Evolutionary conservation across 805 yeast species (phyloP).

Genomic region (Saturnispora mendoncae): DNA sequence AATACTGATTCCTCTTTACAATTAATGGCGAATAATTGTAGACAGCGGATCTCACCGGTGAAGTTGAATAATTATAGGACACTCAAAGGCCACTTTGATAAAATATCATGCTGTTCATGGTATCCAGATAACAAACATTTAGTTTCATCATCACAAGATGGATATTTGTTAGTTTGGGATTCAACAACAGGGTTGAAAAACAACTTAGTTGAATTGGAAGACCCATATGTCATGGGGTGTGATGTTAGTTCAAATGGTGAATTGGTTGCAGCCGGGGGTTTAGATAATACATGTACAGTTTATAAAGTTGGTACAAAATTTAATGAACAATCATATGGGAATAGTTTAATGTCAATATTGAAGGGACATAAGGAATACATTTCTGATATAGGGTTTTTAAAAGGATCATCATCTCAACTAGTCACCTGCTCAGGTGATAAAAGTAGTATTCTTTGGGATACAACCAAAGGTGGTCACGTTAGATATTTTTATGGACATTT

Average conservation of each 20-base stretch:
- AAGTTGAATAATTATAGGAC: conserved; percentile 23
- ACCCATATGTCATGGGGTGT: conserved; percentile 73
- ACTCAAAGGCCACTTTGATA: conserved; percentile 61
- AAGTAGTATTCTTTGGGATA: conserved; percentile 76
- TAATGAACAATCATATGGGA: conserved; percentile 11
- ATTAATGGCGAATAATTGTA: conserved; percentile 21
- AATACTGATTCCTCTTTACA: conserved; percentile 23
- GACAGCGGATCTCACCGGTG: conserved; percentile 7
- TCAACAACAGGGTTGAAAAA: conserved; percentile 60
- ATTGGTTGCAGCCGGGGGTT: conserved; percentile 71
- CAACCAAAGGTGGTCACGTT: conserved; percentile 45
- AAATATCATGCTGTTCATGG: conserved; percentile 66
- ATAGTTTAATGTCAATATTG: conserved; percentile 39
- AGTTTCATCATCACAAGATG: conserved; percentile 78
- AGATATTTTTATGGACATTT: conserved; percentile 56
- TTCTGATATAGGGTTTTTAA: conserved; percentile 62
- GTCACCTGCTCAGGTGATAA: conserved; percentile 77
- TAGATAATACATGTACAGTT: conserved; percentile 70
- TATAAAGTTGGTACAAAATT: conserved; percentile 34
- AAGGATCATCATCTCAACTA: conserved; percentile 36
- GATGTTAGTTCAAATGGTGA: conserved; percentile 60
- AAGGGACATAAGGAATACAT: conserved; percentile 82
- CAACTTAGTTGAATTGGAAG: conserved; percentile 62
- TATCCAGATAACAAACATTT: conserved; percentile 50
- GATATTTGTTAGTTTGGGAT: conserved; percentile 79